Evolutionary conservation across 768 basidiomycete species (phyloP), one percentile per base, ranked within the genome.

Genomic region (Leccinum aurantiacum): DNA sequence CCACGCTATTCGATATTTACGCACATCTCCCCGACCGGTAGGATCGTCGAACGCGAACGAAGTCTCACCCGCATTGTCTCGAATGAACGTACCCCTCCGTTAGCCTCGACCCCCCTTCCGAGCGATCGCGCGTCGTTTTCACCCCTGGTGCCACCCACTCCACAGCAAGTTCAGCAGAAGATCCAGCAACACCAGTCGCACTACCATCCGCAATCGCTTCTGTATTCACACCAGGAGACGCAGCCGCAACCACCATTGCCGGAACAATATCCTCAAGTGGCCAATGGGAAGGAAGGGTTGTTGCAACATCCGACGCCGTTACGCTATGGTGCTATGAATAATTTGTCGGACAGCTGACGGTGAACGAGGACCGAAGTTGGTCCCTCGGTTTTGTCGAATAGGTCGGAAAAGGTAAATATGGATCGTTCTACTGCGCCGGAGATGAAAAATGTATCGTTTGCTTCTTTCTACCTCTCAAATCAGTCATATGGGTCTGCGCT

Each of bases 41-140:
- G 84, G 19, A 84, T 86, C 55, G 84, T 86, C 37, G 84, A 86
- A 68, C 79, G 81, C 7, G 78, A 82, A 64, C 77, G 79, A 25
- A 72, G 69, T 29, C 54, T 74, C 1, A 68, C 75, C 10, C 74
- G 75, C 7, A 25, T 62, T 10, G 50, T 59, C 4, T 65, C 72
- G 0, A 54, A 53, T 11, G 80, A 82, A 53, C 72, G 71, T 4
- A 71, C 74, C 19, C 79, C 81, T 1, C 64, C 79, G 8, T 60
- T 82, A 17, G 11, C 63, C 1, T 17, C 69, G 4, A 61, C 49
- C 0, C 63, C 68, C 0, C 31, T 64, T 22, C 19, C 61, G 8
- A 49, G 25, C 13, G 68, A 61, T 3, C 54, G 59, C 13, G 11
- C 41, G 15, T 57, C 67, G n/a, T 66, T 56, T 49, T 54, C 60